Evolutionary conservation across 2,329 filamentous ascomycete species (phyloP).

Genomic region (Pleoardoris graminearum): DNA sequence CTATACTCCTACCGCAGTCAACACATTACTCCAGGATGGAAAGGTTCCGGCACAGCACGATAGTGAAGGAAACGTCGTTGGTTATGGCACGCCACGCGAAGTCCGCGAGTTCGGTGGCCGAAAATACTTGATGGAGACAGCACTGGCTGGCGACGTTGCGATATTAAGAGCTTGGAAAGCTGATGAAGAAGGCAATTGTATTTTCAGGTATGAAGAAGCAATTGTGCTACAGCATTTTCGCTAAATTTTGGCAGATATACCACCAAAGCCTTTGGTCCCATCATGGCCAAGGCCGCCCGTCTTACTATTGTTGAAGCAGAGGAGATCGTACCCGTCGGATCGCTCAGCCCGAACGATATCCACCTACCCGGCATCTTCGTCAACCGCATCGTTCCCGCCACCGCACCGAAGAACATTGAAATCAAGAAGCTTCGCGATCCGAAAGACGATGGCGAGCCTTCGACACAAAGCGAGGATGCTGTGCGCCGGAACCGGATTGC

Average conservation of each 20-base stretch:
- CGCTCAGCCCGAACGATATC: slow-evolving; percentile 79
- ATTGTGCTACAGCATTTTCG: not conserved
- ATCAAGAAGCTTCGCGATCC: slow-evolving; percentile 41
- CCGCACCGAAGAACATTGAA: slow-evolving; percentile 76
- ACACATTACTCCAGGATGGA: slow-evolving; percentile 68
- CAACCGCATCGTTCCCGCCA: slow-evolving; percentile 83
- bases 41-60: slow-evolving; percentile 67
- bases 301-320: slow-evolving; percentile 94
- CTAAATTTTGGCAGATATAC: slow-evolving; percentile 33
- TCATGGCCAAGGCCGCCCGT: slow-evolving; percentile 87
- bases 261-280: slow-evolving; percentile 43
- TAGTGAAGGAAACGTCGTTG: slow-evolving; percentile 61
- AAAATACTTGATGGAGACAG: slow-evolving; percentile 76
- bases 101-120: slow-evolving; percentile 72
- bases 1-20: slow-evolving; percentile 72
- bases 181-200: slow-evolving; percentile 75
- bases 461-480: slow-evolving; percentile 21
- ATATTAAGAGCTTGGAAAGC: slow-evolving; percentile 62
- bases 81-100: slow-evolving; percentile 68
- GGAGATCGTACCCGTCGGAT: slow-evolving; percentile 85
- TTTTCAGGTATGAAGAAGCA: slow-evolving; percentile 57
- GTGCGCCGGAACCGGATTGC: slow-evolving; percentile 74
- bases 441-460: slow-evolving; percentile 5
- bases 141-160: slow-evolving; percentile 74
- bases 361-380: slow-evolving; percentile 92